Conservation (phyloP, 2,329 filamentous ascomycete genomes). For the Elsinoe perseae region DNA sequence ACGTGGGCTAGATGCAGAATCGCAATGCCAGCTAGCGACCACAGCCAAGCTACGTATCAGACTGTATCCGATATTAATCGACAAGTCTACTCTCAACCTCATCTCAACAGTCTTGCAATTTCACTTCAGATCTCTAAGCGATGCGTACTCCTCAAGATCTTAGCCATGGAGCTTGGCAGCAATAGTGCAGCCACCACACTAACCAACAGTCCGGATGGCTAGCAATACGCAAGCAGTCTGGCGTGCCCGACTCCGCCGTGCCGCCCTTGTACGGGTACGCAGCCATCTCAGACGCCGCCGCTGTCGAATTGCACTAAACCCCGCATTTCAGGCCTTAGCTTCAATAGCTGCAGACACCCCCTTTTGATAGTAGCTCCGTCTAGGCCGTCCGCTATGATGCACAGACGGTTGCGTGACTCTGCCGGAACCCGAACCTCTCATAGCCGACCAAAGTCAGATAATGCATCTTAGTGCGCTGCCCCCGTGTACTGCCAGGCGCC, state of each 20-base stretch:
- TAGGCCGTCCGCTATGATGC: not conserved
- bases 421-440: constrained; percentile 11
- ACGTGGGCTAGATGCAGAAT: not conserved
- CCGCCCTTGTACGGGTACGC: not conserved
- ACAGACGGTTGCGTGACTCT: not conserved
- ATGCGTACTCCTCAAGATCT: too few relatives aligned
- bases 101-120: not conserved
- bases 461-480: not conserved
- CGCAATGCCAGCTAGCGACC: not conserved
- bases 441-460: not conserved
- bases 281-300: constrained; percentile 7
- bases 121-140: not conserved
- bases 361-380: not conserved
- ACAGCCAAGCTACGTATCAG: not conserved
- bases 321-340: not conserved
- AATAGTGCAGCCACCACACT: not conserved
- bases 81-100: not conserved
- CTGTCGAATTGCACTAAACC: not conserved
- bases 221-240: not conserved
- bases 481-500: not conserved
- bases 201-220: not conserved
- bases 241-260: not conserved
- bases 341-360: constrained; percentile 1
- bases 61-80: not conserved
- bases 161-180: not conserved